phyloP scores from a whole-genome alignment of 129 eudicot genomes.

The Sambucus nigra region DNA sequence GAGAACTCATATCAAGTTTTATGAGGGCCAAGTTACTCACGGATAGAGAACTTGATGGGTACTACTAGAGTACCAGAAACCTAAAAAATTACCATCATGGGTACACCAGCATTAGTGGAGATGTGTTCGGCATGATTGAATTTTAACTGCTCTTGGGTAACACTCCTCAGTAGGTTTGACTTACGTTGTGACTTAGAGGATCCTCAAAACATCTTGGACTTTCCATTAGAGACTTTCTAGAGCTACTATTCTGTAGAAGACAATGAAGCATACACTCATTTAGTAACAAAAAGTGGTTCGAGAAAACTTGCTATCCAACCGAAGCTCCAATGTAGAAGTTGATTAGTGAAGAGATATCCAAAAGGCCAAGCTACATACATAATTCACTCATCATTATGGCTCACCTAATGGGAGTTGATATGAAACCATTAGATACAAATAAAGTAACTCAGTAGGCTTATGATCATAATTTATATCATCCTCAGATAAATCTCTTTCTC shows the following conservation, averaged over 20 bases:
- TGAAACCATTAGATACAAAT: slow-evolving; percentile 49
- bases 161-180: no score
- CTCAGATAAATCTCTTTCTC: no score
- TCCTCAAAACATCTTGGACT: slow-evolving; percentile 87
- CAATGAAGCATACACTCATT: slow-evolving; percentile 23
- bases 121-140: no score
- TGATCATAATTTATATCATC: no score
- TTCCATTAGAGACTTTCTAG: slow-evolving; percentile 42
- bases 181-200: slow-evolving; percentile 82
- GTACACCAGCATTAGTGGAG: no score
- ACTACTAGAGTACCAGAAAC: slow-evolving; percentile 55
- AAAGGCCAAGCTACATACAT: slow-evolving; percentile 40
- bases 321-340: slow-evolving; percentile 92
- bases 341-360: slow-evolving; percentile 61
- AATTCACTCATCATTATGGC: slow-evolving; percentile 76
- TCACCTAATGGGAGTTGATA: slow-evolving; percentile 88
- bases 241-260: slow-evolving; percentile 44
- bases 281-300: slow-evolving; percentile 31
- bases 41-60: slow-evolving; percentile 53
- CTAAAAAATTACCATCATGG: no score
- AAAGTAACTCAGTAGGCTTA: no score
- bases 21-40: slow-evolving; percentile 32
- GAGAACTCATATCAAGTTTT: slow-evolving; percentile 52
- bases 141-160: no score
- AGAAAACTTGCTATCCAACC: slow-evolving; percentile 24